Percentiles rank a stretch among this genome's conserved stretches.
Evolutionary conservation across 495 filamentous ascomycete genomes (phyloP).

Genomic region (Neurospora intermedia): DNA sequence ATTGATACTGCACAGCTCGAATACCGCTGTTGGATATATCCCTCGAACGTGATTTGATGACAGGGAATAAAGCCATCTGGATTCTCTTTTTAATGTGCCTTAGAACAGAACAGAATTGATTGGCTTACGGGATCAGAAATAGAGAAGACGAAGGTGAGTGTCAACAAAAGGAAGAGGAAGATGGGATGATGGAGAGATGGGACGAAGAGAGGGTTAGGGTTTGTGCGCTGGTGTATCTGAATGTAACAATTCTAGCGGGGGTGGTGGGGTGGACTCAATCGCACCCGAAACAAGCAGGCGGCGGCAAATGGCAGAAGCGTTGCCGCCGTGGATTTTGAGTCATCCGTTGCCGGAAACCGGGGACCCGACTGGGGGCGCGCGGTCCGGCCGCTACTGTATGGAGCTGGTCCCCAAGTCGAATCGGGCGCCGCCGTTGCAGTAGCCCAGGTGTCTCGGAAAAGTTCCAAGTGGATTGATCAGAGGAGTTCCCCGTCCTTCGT

Average conservation of each 20-base stretch:
- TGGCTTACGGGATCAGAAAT: too few species aligned
- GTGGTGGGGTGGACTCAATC: background rate
- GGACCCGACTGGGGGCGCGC: background rate
- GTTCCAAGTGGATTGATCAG: constrained; percentile 4
- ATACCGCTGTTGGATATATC: background rate
- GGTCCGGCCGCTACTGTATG: background rate
- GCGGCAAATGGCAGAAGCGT: constrained; percentile 13
- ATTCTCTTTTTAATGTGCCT: too few species aligned
- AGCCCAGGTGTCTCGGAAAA: constrained; percentile 10
- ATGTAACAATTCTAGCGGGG: background rate
- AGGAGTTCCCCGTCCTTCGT: background rate
- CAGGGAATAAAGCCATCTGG: too few species aligned
- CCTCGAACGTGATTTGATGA: too few species aligned
- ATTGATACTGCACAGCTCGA: background rate
- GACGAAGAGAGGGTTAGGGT: background rate
- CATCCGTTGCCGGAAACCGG: constrained; percentile 9
- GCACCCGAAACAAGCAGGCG: constrained; percentile 1
- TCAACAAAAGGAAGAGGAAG: background rate
- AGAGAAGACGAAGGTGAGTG: background rate
- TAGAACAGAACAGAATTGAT: too few species aligned
- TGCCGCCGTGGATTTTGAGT: constrained; percentile 23
- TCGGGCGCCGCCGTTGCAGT: constrained; percentile 2
- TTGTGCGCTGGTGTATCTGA: background rate
- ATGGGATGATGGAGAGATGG: background rate
- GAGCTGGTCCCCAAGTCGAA: background rate